phyloP scores from a whole-genome alignment of 805 yeast genomes.

The Wickerhamomyces xylosicus region DNA sequence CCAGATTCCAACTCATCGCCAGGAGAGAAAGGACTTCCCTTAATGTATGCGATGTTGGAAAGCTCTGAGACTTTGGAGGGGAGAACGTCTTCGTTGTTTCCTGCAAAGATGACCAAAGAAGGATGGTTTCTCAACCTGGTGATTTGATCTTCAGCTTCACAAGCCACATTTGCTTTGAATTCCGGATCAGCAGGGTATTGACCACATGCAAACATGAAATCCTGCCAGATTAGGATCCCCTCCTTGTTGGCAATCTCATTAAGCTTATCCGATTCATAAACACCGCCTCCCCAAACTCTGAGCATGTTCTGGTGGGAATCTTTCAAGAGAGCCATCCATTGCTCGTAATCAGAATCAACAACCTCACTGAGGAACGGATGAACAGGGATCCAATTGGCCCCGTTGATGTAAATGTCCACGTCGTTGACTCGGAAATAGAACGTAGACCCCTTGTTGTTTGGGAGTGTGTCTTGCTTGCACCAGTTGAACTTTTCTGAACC shows the following conservation, averaged over 20 bases:
- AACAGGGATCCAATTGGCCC: slow-evolving; percentile 14
- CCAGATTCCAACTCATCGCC: slow-evolving; percentile 25
- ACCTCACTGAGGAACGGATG: slow-evolving; percentile 6
- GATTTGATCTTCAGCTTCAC: slow-evolving; percentile 30
- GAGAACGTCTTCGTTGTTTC: slow-evolving; percentile 12
- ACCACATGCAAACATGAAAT: slow-evolving; percentile 50
- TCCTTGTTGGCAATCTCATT: slow-evolving; percentile 8
- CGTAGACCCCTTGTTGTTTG: slow-evolving; percentile 6
- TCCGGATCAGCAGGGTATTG: slow-evolving; percentile 35
- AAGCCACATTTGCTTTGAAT: slow-evolving; percentile 24
- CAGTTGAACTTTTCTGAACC: slow-evolving; percentile 12
- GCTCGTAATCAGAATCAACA: slow-evolving; percentile 6
- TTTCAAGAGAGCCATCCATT: slow-evolving; percentile 5
- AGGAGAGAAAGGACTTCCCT: slow-evolving; percentile 38
- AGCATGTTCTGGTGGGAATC: slow-evolving; percentile 13
- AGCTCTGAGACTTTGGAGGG: slow-evolving; percentile 25
- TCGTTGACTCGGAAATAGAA: slow-evolving; percentile 12
- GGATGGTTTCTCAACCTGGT: slow-evolving; percentile 30
- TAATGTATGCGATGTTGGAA: slow-evolving; percentile 15
- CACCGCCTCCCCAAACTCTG: slow-evolving; percentile 15
- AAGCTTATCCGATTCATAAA: slow-evolving; percentile 10
- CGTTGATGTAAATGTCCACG: slow-evolving; percentile 9
- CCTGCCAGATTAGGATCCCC: slow-evolving; percentile 40
- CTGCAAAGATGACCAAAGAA: slow-evolving; percentile 21
- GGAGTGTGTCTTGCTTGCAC: slow-evolving; percentile 6